phyloP scores from a whole-genome alignment of 768 basidiomycete species.

The Tulasnella sp. region DNA sequence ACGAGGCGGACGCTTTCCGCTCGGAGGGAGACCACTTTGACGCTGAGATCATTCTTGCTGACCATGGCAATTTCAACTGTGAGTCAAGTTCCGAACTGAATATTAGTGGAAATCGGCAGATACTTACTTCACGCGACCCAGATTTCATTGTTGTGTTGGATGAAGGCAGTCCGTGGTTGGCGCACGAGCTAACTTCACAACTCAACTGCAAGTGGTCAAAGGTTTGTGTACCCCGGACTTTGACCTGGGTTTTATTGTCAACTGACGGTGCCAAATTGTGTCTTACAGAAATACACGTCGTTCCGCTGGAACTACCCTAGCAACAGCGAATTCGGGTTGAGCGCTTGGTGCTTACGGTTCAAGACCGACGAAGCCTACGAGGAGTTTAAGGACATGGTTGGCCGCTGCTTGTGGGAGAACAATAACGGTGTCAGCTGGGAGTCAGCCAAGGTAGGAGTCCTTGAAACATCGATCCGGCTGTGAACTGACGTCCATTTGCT shows the following conservation, averaged over 20 bases:
- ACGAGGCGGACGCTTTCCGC: constrained; percentile 40
- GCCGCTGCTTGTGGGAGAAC: constrained; percentile 74
- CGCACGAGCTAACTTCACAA: constrained; percentile 59
- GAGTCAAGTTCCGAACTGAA: neutral
- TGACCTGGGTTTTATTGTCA: neutral
- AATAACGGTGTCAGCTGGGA: constrained; percentile 68
- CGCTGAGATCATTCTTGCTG: constrained; percentile 24
- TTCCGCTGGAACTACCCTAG: constrained; percentile 84
- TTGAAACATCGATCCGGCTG: neutral
- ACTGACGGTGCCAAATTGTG: neutral
- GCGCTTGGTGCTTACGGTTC: constrained; percentile 84
- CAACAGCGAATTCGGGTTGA: constrained; percentile 48
- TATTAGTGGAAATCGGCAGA: too few species aligned
- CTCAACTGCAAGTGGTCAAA: constrained; percentile 50
- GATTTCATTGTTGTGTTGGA: constrained; percentile 36
- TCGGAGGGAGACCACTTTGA: constrained; percentile 20
- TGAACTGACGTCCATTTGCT: constrained; percentile 1
- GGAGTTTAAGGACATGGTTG: constrained; percentile 59
- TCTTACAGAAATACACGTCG: constrained; percentile 43
- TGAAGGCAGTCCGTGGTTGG: constrained; percentile 49
- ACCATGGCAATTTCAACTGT: constrained; percentile 24
- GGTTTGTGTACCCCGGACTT: neutral
- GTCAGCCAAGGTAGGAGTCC: constrained; percentile 64
- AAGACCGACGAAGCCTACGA: constrained; percentile 52
- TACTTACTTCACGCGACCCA: neutral